These are phyloP conservation scores for Paramyrothecium roridum DNA, from an alignment of 2,329 filamentous ascomycete genomes.

Conservation along the genomic window DNA sequence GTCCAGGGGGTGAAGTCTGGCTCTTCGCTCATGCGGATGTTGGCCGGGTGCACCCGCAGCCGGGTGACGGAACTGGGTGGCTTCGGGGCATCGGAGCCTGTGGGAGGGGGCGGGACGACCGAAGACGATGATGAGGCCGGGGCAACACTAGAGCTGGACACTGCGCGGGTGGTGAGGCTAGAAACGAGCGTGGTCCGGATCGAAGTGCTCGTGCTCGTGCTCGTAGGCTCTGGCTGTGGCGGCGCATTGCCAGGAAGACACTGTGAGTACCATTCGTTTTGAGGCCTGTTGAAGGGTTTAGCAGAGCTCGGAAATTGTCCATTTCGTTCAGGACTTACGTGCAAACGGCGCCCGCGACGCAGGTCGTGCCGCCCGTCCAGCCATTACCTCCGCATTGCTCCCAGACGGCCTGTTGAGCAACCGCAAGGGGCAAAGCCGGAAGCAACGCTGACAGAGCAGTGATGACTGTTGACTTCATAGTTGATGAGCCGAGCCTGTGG, in stretches of 20 bases:
- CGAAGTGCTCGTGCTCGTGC: not conserved
- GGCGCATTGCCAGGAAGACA: constrained; percentile 6
- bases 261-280: constrained; percentile 18
- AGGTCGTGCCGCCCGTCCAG: constrained; percentile 12
- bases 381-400: constrained; percentile 15
- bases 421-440: not conserved
- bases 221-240: not conserved
- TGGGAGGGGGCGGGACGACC: not conserved
- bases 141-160: too few relatives aligned
- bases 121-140: not conserved
- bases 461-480: too few relatives aligned
- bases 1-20: not conserved
- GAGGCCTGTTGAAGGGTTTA: constrained; percentile 9
- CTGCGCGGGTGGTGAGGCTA: not conserved
- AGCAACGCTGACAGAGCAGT: not conserved
- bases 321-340: not conserved
- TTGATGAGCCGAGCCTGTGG: too few relatives aligned
- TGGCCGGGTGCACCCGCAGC: not conserved
- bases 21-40: not conserved
- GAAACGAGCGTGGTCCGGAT: not conserved
- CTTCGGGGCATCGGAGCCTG: not conserved
- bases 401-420: constrained; percentile 4
- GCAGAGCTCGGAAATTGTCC: not conserved
- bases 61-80: not conserved
- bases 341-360: constrained; percentile 1